A percentile compares a stretch with the other conserved stretches of the same genome.
phyloP scores from a whole-genome alignment of 2,329 filamentous ascomycete genomes.

The Hirsutella rhossiliensis region DNA sequence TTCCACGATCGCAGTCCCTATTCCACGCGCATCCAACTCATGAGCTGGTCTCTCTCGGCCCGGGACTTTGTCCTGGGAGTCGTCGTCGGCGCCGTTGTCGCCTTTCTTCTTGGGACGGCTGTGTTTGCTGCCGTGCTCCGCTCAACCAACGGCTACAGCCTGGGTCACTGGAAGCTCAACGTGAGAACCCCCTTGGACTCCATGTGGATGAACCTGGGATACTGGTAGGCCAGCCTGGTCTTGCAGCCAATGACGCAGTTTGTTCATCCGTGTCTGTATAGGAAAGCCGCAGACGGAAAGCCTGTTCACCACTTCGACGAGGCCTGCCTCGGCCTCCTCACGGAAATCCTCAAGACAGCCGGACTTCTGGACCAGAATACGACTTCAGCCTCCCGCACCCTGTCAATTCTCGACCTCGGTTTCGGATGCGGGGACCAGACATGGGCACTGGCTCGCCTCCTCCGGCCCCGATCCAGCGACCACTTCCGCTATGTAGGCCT shows the following conservation, averaged over 20 bases:
- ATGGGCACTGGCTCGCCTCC: constrained; percentile 25
- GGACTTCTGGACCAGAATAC: constrained; percentile 18
- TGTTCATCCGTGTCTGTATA: constrained; percentile 3
- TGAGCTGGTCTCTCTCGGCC: constrained; percentile 3
- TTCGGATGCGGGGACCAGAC: constrained; percentile 50
- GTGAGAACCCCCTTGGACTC: constrained; percentile 28
- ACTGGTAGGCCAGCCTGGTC: constrained; percentile 27
- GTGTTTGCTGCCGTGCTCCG: constrained; percentile 10
- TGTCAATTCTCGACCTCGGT: constrained; percentile 39
- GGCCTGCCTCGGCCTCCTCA: constrained; percentile 36
- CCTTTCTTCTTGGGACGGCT: constrained; percentile 7
- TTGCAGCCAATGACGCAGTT: too few species aligned
- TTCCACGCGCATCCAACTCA: neutral
- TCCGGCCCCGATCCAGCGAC: constrained; percentile 8
- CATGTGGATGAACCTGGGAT: constrained; percentile 57
- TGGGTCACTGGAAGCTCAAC: constrained; percentile 46
- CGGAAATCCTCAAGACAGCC: constrained; percentile 30
- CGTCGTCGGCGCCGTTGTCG: constrained; percentile 11
- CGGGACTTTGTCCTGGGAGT: constrained; percentile 17
- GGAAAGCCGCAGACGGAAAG: constrained; percentile 17
- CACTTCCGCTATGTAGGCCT: constrained; percentile 38
- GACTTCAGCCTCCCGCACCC: neutral
- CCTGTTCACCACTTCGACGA: constrained; percentile 25
- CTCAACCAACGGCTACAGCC: constrained; percentile 27
- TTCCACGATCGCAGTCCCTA: neutral